Conservation (phyloP, 164 flowering plant genomes). For the Aristolochia californica region DNA sequence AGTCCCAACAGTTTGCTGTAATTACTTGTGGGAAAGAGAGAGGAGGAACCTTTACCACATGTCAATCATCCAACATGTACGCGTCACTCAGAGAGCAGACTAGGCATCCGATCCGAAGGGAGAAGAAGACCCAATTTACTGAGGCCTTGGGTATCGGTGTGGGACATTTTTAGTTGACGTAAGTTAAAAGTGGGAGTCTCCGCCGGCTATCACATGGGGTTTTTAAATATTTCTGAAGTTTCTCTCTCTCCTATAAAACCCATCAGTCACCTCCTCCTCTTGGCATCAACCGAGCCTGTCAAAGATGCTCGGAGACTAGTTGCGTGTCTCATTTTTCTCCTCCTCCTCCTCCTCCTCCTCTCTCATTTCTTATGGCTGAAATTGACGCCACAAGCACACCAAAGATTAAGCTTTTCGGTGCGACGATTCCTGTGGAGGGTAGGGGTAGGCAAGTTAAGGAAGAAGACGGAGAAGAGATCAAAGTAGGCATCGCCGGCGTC, state of each 20-base stretch:
- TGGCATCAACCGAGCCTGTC: neutral
- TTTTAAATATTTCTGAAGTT: neutral
- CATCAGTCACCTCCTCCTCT: neutral
- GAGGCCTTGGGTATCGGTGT: too few species aligned
- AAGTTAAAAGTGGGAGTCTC: neutral
- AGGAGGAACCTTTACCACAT: too few species aligned
- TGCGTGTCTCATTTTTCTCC: slow-evolving; percentile 1
- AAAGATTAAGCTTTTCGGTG: slow-evolving; percentile 74
- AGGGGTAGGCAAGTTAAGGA: slow-evolving; percentile 21
- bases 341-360: too few species aligned
- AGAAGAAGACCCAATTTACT: too few species aligned
- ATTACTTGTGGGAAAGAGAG: too few species aligned
- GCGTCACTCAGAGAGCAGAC: too few species aligned
- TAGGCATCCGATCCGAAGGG: too few species aligned
- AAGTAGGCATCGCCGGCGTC: neutral
- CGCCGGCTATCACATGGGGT: slow-evolving; percentile 18
- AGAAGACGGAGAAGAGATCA: slow-evolving; percentile 2
- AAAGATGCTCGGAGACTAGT: neutral
- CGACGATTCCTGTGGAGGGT: slow-evolving; percentile 38
- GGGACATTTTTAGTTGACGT: too few species aligned
- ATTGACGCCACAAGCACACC: slow-evolving; percentile 16
- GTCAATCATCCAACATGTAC: too few species aligned
- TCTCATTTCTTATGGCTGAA: slow-evolving; percentile 25
- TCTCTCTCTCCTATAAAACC: slow-evolving; percentile 1
- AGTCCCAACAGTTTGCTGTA: too few species aligned